Conservation (phyloP, 1,139 yeast species). For the Yamadazyma spencermartinsiae region DNA sequence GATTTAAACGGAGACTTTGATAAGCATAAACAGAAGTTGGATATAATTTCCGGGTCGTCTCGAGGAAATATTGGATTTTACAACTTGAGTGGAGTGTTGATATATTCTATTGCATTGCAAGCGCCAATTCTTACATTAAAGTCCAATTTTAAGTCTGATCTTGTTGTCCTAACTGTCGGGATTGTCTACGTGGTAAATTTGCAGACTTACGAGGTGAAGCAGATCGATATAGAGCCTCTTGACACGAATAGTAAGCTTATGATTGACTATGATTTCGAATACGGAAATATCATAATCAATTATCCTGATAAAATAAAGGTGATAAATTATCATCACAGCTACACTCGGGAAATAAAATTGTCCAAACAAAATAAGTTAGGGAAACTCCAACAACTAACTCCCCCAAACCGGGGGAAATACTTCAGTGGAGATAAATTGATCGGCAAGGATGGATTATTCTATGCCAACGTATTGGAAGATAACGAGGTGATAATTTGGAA, state of each 20-base stretch:
- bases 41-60: slow-evolving; percentile 28
- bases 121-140: slow-evolving; percentile 24
- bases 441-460: slow-evolving; percentile 42
- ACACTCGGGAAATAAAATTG: slow-evolving; percentile 13
- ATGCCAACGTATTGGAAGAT: slow-evolving; percentile 36
- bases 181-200: slow-evolving; percentile 25
- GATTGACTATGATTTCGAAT: slow-evolving; percentile 57
- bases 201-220: slow-evolving; percentile 14
- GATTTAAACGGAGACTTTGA: slow-evolving; percentile 25
- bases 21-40: slow-evolving; percentile 25
- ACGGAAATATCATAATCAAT: slow-evolving; percentile 36
- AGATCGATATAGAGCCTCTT: slow-evolving; percentile 8
- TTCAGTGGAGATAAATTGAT: slow-evolving; percentile 19
- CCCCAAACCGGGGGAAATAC: background rate
- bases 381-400: slow-evolving; percentile 21
- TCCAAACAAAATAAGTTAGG: slow-evolving; percentile 19
- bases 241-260: slow-evolving; percentile 8
- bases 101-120: slow-evolving; percentile 17
- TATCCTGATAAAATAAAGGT: slow-evolving; percentile 26
- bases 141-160: slow-evolving; percentile 31
- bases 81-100: slow-evolving; percentile 19
- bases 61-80: slow-evolving; percentile 29
- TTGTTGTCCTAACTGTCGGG: slow-evolving; percentile 24
- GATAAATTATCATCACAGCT: slow-evolving; percentile 19
- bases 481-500: slow-evolving; percentile 43